Percentiles rank a stretch among this genome's conserved stretches.
phyloP scores from a whole-genome alignment of 2,329 filamentous ascomycete species.

The Clonostachys solani region DNA sequence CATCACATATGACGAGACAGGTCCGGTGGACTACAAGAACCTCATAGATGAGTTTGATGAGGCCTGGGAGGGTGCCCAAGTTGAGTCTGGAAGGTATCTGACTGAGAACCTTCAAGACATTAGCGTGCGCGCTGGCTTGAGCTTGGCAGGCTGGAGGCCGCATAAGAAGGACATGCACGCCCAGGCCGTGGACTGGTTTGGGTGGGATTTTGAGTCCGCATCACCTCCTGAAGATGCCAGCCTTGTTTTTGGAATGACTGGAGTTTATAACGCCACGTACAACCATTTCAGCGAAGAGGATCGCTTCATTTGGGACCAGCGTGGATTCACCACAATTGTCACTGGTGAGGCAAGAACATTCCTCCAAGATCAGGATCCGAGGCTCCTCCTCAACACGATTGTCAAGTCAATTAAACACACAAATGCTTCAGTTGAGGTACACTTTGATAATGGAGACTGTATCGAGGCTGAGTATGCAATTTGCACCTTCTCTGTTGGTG shows the following conservation, averaged over 20 bases:
- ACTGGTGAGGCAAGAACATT: constrained; percentile 53
- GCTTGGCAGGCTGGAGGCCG: constrained; percentile 57
- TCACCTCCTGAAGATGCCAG: constrained; percentile 51
- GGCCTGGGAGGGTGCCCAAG: constrained; percentile 36
- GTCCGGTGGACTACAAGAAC: constrained; percentile 43
- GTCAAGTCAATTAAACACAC: constrained; percentile 42
- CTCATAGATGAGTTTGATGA: constrained; percentile 46
- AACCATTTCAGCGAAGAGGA: constrained; percentile 59
- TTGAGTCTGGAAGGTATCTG: constrained; percentile 53
- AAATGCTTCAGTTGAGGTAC: constrained; percentile 36
- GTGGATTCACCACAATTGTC: constrained; percentile 57
- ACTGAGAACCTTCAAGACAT: constrained; percentile 57
- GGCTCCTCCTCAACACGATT: constrained; percentile 53
- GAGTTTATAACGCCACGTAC: constrained; percentile 53
- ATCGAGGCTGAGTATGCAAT: constrained; percentile 58
- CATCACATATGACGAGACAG: constrained; percentile 55
- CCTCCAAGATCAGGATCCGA: constrained; percentile 44
- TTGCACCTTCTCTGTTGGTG: constrained; percentile 64
- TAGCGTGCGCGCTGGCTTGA: constrained; percentile 52
- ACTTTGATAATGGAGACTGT: constrained; percentile 49
- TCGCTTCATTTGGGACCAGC: constrained; percentile 56
- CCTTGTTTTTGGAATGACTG: constrained; percentile 49
- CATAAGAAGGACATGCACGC: constrained; percentile 41
- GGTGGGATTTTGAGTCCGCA: constrained; percentile 54
- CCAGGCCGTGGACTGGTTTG: constrained; percentile 58